Percentiles rank a stretch among this genome's conserved stretches.
Conservation (phyloP, 495 filamentous ascomycete genomes). For the Aspergillus taichungensis region DNA sequence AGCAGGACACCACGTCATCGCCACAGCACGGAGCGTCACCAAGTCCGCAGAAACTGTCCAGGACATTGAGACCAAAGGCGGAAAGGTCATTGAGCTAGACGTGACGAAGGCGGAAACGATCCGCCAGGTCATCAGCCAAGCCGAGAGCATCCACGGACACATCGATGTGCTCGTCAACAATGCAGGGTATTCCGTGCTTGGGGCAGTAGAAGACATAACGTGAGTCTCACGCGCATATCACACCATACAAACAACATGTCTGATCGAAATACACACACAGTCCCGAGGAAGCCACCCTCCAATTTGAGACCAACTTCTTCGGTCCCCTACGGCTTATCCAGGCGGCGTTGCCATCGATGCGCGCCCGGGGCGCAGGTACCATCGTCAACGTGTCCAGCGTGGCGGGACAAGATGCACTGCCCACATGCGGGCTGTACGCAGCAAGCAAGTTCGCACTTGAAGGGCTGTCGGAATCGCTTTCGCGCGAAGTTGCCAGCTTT, state of each 20-base stretch:
- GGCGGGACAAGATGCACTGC: slow-evolving; percentile 27
- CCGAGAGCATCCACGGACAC: neutral
- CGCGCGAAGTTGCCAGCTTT: slow-evolving; percentile 20
- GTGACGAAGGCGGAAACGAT: slow-evolving; percentile 2
- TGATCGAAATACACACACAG: neutral
- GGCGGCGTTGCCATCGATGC: slow-evolving; percentile 40
- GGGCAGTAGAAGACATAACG: slow-evolving; percentile 2
- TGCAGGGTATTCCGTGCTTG: slow-evolving; percentile 1
- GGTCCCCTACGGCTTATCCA: slow-evolving; percentile 39
- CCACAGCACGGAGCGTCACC: slow-evolving; percentile 37
- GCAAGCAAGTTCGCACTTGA: slow-evolving; percentile 47
- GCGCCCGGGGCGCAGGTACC: slow-evolving; percentile 26
- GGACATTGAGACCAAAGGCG: slow-evolving; percentile 7
- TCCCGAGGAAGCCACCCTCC: slow-evolving; percentile 12
- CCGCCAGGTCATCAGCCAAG: neutral
- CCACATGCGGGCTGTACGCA: slow-evolving; percentile 39
- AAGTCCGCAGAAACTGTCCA: slow-evolving; percentile 20
- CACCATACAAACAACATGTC: neutral
- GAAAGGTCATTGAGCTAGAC: slow-evolving; percentile 4
- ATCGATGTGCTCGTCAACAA: slow-evolving; percentile 4
- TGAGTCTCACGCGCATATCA: neutral
- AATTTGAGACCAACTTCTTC: slow-evolving; percentile 37
- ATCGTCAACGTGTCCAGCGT: slow-evolving; percentile 43
- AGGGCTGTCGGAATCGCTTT: slow-evolving; percentile 13
- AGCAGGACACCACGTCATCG: slow-evolving; percentile 43